Conservation (phyloP, 2,329 filamentous ascomycete species). For the Magnaporthiopsis incrustans region DNA sequence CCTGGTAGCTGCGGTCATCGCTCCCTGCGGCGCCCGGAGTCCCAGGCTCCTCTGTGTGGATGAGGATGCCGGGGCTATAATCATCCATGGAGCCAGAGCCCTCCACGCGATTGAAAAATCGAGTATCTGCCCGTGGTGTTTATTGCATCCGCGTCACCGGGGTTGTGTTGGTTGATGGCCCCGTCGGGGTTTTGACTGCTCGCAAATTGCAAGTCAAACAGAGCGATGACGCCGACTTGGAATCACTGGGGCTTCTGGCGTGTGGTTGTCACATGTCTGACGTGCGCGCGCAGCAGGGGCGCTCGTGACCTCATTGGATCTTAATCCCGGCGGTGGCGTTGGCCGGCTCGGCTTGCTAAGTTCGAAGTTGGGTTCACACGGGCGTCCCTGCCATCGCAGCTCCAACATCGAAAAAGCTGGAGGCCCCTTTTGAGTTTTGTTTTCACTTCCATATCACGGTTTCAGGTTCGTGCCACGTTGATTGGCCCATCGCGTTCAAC, state of each 20-base stretch:
- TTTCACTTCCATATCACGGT: background rate
- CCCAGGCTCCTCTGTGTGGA: constrained; percentile 17
- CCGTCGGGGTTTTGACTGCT: background rate
- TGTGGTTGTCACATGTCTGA: background rate
- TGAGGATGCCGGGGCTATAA: constrained; percentile 27
- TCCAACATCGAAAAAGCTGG: background rate
- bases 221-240: background rate
- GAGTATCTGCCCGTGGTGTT: background rate
- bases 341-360: too few species aligned
- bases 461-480: background rate
- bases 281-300: too few species aligned
- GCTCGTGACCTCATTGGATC: background rate
- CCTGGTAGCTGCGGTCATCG: constrained; percentile 12
- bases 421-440: background rate
- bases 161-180: background rate
- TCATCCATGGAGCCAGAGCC: constrained; percentile 27
- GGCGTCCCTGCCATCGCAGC: background rate
- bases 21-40: background rate
- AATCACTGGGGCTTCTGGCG: background rate
- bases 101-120: background rate
- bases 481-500: background rate
- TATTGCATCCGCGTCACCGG: background rate
- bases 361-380: too few species aligned
- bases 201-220: background rate
- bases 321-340: background rate